These are phyloP conservation scores for Ehretia macrophylla DNA, from an alignment of 257 asterid species.

Conservation along the genomic window DNA sequence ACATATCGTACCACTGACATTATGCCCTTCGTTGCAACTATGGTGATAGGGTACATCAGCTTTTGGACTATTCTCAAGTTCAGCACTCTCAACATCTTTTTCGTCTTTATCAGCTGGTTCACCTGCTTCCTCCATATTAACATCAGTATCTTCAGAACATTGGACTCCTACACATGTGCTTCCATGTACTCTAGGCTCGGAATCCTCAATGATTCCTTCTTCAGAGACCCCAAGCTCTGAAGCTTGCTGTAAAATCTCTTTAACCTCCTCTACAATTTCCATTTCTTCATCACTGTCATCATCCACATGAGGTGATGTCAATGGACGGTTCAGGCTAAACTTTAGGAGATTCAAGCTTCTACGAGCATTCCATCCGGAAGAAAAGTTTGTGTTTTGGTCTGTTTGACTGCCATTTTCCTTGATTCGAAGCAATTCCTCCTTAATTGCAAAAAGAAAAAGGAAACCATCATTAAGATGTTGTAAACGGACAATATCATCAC, in stretches of 20 bases:
- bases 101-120: slow-evolving; percentile 39
- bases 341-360: slow-evolving; percentile 88
- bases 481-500: background rate
- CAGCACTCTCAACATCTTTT: slow-evolving; percentile 14
- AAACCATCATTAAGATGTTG: background rate
- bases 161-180: slow-evolving; percentile 25
- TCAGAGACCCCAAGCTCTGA: slow-evolving; percentile 17
- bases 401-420: slow-evolving; percentile 55
- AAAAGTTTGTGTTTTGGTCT: slow-evolving; percentile 51
- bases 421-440: slow-evolving; percentile 81
- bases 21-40: slow-evolving; percentile 5
- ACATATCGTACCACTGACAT: slow-evolving; percentile 5
- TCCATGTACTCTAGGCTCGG: slow-evolving; percentile 7
- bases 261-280: slow-evolving; percentile 73
- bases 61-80: slow-evolving; percentile 5
- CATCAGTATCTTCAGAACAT: slow-evolving; percentile 51
- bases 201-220: slow-evolving; percentile 18
- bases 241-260: slow-evolving; percentile 4
- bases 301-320: slow-evolving; percentile 54
- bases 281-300: slow-evolving; percentile 93
- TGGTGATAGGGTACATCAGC: slow-evolving; percentile 5
- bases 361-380: slow-evolving; percentile 84
- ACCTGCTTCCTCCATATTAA: slow-evolving; percentile 60
- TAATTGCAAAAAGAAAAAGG: slow-evolving; percentile 4
- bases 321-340: slow-evolving; percentile 85